Evolutionary conservation across 2,329 filamentous ascomycete species (phyloP), one percentile per base, ranked within the genome.

Genomic region (Nectriaceae sp.): DNA sequence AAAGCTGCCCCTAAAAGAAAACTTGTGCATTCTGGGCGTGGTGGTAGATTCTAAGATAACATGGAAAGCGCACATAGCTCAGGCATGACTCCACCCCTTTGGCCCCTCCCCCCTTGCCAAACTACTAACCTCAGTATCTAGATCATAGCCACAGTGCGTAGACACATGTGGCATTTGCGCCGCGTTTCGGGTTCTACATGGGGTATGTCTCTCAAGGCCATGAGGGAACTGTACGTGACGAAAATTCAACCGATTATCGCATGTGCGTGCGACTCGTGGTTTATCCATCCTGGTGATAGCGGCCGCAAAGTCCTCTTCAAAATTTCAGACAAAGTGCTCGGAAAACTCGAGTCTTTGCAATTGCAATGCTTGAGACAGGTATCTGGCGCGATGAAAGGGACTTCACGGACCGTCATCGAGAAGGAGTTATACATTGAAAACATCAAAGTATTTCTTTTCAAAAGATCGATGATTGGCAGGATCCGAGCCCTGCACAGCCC

Each of bases 251-350:
- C 52, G 5, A 29, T 50, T 4, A 13, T 54, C 2, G 40, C 46
- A 3, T 54, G 53, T 26, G 52, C 42, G 6, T 54, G 41, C 20
- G 46, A 39, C n/a, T 46, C 49, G 8, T 54, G 50, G 52, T 53
- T 50, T 21, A 41, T 47, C 19, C n/a, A 22, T 3, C 19, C 21
- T 13, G 29, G 16, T 19, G 42, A 35, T 5, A 24, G 11, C 24
- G 10, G 2, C 4, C 15, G 29, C 4, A 4, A n/a, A 3, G n/a
- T n/a, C n/a, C n/a, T n/a, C n/a, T 37, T 19, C 22, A 18, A 29
- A 4, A 19, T 52, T 10, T 22, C 4, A 15, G 5, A 50, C 11
- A 5, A 10, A 11, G 31, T 35, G 18, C 16, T 44, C 36, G 3
- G 39, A 5, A 8, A 21, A 19, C 40, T 50, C 26, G 31, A 50